Evolutionary conservation across 148 eudicot species (phyloP), one percentile per base, ranked within the genome.

Genomic region (Rheum nobile): DNA sequence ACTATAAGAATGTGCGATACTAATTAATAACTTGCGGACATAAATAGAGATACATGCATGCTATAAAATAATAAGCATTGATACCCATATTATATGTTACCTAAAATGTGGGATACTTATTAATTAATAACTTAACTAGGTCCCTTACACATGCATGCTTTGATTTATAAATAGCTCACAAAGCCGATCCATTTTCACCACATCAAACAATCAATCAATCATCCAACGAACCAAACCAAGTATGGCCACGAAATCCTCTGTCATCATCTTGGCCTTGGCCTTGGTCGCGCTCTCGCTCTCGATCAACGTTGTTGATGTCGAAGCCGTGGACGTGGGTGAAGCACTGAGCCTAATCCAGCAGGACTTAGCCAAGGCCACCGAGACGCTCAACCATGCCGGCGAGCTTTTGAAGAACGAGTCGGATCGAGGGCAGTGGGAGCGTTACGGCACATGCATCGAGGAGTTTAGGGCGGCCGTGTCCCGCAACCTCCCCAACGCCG

Each of bases 381-480:
- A 41, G 19, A 41, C 50, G 29, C 50, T 71, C 1, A 4, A 71
- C 50, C 47, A 71, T 3, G 54, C 54, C 6, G 2, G 19, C 29
- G 52, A 41, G 2, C 50, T 71, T 22, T 42, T 42, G 14, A 24
- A 43, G 46, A 43, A 42, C 6, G 52, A 10, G 8, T 4, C 52
- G 2, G 73, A 71, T 1, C 41, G 73, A 21, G 73, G 73, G 0
- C 29, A 22, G 31, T 42, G 8, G 11, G 73, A 71, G 47, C 43
- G 73, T 4, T 71, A 41, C 34, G 73, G 48, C 46, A 71, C 73
- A 17, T 71, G 73, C 73, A 35, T 71, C 21, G 73, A 71, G 50
- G 48, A 71, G 28, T 71, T 21, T 12, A 11, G 32, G 28, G 73
- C 73, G 24, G 28, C 47, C n/a, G 73, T 71, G 8, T 71, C 29